Percentiles rank a stretch among this genome's conserved stretches.
Conservation (phyloP, 2,329 filamentous ascomycete genomes). For the Fusarium euwallaceae region DNA sequence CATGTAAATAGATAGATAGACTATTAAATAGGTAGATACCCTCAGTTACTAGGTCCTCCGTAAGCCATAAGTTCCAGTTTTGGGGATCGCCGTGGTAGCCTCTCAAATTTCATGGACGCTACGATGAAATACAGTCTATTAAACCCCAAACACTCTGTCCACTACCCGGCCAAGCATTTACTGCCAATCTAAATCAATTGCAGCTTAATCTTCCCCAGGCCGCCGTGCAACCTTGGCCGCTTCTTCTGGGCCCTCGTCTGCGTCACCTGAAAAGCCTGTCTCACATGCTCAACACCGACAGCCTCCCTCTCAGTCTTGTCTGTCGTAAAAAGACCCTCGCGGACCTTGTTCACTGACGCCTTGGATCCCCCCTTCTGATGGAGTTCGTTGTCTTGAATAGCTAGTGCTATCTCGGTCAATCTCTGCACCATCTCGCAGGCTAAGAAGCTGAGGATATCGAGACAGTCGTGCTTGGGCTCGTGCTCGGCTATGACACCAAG, state of each 20-base stretch:
- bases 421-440: conserved; percentile 99
- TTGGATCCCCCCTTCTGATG: background rate
- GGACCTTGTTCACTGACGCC: background rate
- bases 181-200: conserved; percentile 9
- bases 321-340: conserved; percentile 14
- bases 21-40: too few relatives aligned
- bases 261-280: conserved; percentile 18
- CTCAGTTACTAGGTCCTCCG: too few relatives aligned
- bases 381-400: conserved; percentile 75
- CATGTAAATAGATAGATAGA: too few relatives aligned
- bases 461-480: conserved; percentile 95
- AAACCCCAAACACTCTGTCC: too few relatives aligned
- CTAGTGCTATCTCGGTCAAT: conserved; percentile 91
- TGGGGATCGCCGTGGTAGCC: too few relatives aligned
- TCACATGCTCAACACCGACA: conserved; percentile 8
- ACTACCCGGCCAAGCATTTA: too few relatives aligned
- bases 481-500: conserved; percentile 94
- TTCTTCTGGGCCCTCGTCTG: conserved; percentile 9
- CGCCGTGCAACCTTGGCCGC: background rate
- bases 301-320: background rate
- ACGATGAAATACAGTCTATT: too few relatives aligned
- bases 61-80: too few relatives aligned
- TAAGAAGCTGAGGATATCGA: conserved; percentile 95
- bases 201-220: background rate
- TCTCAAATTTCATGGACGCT: too few relatives aligned